These are phyloP conservation scores for Coniochaeta hoffmannii DNA, from an alignment of 2,329 filamentous ascomycete species.

Conservation along the genomic window DNA sequence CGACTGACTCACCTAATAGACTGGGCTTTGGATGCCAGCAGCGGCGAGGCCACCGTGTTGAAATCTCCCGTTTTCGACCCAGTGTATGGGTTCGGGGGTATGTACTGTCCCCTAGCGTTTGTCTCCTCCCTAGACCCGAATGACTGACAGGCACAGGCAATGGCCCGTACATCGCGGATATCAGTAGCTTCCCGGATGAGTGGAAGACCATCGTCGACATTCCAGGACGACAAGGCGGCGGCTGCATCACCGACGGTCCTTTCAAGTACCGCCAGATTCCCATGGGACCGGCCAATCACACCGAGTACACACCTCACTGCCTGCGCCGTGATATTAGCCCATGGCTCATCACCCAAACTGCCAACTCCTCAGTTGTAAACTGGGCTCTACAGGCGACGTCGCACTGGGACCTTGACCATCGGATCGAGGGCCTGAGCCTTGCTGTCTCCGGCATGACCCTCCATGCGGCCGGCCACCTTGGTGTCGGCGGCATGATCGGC, in stretches of 20 bases:
- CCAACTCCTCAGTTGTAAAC: slow-evolving; percentile 8
- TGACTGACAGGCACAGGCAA: slow-evolving; percentile 12
- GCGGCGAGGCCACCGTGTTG: slow-evolving; percentile 10
- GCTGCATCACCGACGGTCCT: slow-evolving; percentile 19
- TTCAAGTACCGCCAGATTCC: slow-evolving; percentile 17
- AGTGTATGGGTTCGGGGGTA: slow-evolving; percentile 16
- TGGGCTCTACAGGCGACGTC: slow-evolving; percentile 5
- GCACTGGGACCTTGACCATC: slow-evolving; percentile 10
- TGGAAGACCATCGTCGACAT: slow-evolving; percentile 8
- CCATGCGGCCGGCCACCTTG: slow-evolving; percentile 16
- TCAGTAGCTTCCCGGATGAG: slow-evolving; percentile 10
- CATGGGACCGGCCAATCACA: slow-evolving; percentile 17
- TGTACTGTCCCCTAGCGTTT: not conserved
- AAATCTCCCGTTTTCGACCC: slow-evolving; percentile 19
- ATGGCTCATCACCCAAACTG: slow-evolving; percentile 7
- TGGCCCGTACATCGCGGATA: slow-evolving; percentile 15
- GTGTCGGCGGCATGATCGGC: slow-evolving; percentile 15
- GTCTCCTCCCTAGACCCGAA: not conserved
- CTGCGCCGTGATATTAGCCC: slow-evolving; percentile 16
- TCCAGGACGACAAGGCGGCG: slow-evolving; percentile 17
- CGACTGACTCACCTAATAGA: slow-evolving; percentile 7
- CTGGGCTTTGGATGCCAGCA: slow-evolving; percentile 16
- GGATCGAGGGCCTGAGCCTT: slow-evolving; percentile 9
- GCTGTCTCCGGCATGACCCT: slow-evolving; percentile 8
- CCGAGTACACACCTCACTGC: slow-evolving; percentile 16